Base-by-base conservation (phyloP, 495 filamentous ascomycete genomes). In the Lineolata rhizophorae region DNA sequence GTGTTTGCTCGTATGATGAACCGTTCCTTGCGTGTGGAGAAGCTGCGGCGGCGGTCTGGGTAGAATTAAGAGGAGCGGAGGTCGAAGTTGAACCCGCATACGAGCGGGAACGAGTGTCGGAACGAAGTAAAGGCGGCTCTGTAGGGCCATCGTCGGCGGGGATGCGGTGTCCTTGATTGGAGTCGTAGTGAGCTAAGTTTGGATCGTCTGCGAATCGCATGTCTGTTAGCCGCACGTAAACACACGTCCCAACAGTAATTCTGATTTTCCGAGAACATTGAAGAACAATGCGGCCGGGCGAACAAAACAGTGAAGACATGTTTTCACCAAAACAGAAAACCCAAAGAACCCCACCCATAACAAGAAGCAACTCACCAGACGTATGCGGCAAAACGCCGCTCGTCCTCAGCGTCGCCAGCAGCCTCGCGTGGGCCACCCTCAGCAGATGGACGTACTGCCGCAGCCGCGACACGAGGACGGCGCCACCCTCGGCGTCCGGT, bases 401-500 rank as follows among this genome's bases (percentile, higher is more conserved):
- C 32, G 61, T 71, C 35, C 80, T 70, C 27, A 99, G 65, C 13
- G 84, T 90, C 12, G 82, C 72, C 22, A 99, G 61, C 20, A 99
- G 62, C 33, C 90, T 65, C 5, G 90, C 90, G 30, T 95, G 70
- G 24, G 90, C 87, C 18, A 95, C 84, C 46, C 75, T 68, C 20
- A 99, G 57, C 26, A 99, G 58, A 51, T 90, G 94, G 9, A 95
- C 71, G 44, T 91, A 99, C 52, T 95, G 87, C 48, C 81, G 72
- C 32, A 99, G 60, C 46, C 85, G 76, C 9, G 80, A 71, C 16
- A 91, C 67, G 20, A 62, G 65, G 31, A 58, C 52, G 44, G 81
- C 76, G 2, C 60, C 61, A 5, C 53, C 52, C 32, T 60, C 49
- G 1, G 61, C 60, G 32, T 67, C 64, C 2, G 59, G 44, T 10